These are phyloP conservation scores for Parascedosporium putredinis DNA, from an alignment of 2,329 filamentous ascomycete species.

Conservation along the genomic window DNA sequence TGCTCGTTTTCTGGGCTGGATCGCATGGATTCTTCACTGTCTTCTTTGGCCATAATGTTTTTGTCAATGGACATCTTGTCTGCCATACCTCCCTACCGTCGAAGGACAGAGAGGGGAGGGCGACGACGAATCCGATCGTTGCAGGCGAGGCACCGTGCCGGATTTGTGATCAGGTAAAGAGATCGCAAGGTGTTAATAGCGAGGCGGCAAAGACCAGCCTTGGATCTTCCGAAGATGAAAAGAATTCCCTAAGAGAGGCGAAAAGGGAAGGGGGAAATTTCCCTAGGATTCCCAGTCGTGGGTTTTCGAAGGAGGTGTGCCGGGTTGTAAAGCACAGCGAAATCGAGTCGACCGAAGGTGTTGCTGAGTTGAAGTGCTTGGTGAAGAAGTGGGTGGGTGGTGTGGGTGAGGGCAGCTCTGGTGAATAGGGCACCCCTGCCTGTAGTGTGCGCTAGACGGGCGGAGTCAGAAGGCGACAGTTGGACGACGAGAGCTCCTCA, in stretches of 20 bases:
- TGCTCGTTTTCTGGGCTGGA: constrained; percentile 50
- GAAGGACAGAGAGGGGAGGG: constrained; percentile 1
- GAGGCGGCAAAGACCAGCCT: no score
- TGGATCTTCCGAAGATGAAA: no score
- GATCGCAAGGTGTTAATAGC: neutral
- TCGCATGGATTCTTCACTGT: constrained; percentile 50
- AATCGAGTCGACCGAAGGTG: no score
- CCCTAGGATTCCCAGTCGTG: neutral
- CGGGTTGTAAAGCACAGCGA: neutral
- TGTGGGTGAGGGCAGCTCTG: constrained; percentile 1
- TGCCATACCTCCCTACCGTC: constrained; percentile 40
- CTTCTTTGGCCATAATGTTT: constrained; percentile 45
- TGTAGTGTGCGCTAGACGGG: neutral
- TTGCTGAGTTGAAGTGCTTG: neutral
- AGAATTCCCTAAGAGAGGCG: no score
- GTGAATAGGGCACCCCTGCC: constrained; percentile 5
- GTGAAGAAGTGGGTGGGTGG: neutral
- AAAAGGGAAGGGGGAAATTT: neutral
- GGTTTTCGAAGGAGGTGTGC: neutral
- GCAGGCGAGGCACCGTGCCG: neutral
- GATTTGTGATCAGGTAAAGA: no score
- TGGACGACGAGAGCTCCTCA: no score
- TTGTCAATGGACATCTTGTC: constrained; percentile 59
- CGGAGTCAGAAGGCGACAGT: neutral
- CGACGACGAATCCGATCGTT: neutral